Base-by-base conservation (phyloP, 192 early-diverging fungal species). In the Podila epigama region DNA sequence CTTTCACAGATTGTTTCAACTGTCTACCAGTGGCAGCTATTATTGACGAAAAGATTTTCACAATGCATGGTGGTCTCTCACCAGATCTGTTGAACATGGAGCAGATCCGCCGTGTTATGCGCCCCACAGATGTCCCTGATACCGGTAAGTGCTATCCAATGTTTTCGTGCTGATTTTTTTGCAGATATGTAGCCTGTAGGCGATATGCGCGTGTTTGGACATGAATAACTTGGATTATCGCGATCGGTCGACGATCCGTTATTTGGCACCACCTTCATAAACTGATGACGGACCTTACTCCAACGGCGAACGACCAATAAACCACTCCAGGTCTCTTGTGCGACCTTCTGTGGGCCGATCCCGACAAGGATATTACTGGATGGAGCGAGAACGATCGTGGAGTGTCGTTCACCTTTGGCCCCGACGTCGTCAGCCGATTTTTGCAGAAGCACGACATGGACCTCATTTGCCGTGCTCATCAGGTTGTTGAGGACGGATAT, bases 1-100 rank as follows among this genome's bases (percentile, higher is more conserved):
- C 93, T 12, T 98, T 98, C 68, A 98, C 95, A 25, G 96, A 98
- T 84, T 98, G 96, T 78, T 98, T 98, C 85, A 98, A 98, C 83
- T 98, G 96, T 66, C 86, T 98, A 37, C 96, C 96, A 18, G 96
- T 98, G 73, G 95, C 96, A 11, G 96, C 96, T 32, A 92, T 98
- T 51, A 93, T 98, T 60, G 96, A 97, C 79, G 97, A 97, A 84
- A 97, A 97, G 83, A 98, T 98, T 66, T 96, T 98, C 62, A 92
- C 92, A 37, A 97, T 98, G 97, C 97, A 98, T 75, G 97, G 97
- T 42, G 97, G 97, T 32, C 86, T 98, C 15, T 97, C 96, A 9
- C 97, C 97, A 4, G 97, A 98, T 75, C 85, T 98, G 53, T 92
- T 96, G 75, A 92, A 85, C 79, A 96, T 97, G 95, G 96, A 98